Percentiles rank a stretch among this genome's conserved stretches.
Conservation (phyloP, 1,284 basidiomycete genomes). For the Ceratobasidium papillatum region DNA sequence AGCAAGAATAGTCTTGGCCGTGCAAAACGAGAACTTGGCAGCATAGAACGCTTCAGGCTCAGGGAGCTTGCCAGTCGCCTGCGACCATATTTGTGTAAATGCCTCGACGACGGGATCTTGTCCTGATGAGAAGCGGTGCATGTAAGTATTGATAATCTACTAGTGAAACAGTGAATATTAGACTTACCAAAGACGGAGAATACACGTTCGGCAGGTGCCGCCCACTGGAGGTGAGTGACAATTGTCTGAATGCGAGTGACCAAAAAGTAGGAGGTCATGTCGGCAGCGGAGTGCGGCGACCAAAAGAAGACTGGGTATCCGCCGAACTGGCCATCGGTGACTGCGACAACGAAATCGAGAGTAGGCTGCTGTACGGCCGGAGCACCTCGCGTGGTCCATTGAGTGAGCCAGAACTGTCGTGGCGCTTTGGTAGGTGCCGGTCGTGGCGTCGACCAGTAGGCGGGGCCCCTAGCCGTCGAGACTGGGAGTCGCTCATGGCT, state of each 20-base stretch:
- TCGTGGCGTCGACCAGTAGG: constrained; percentile 30
- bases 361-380: constrained; percentile 7
- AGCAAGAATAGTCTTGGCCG: constrained; percentile 56
- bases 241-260: constrained; percentile 52
- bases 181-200: constrained; percentile 69
- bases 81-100: constrained; percentile 63
- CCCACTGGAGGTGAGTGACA: constrained; percentile 52
- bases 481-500: constrained; percentile 44
- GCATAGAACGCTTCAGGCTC: constrained; percentile 66
- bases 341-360: constrained; percentile 66
- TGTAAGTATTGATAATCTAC: constrained; percentile 12
- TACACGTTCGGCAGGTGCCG: constrained; percentile 59
- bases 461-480: constrained; percentile 15
- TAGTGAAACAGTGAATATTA: background rate
- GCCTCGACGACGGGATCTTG: constrained; percentile 57
- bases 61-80: constrained; percentile 54
- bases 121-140: constrained; percentile 32
- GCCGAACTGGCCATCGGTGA: constrained; percentile 62
- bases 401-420: constrained; percentile 62
- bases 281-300: constrained; percentile 53
- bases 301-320: constrained; percentile 67
- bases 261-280: constrained; percentile 52
- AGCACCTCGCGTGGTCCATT: constrained; percentile 37
- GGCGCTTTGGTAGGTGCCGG: constrained; percentile 20
- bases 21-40: constrained; percentile 67